Base-by-base conservation (phyloP, 306 rosid genomes). In the Trifolium dubium region DNA sequence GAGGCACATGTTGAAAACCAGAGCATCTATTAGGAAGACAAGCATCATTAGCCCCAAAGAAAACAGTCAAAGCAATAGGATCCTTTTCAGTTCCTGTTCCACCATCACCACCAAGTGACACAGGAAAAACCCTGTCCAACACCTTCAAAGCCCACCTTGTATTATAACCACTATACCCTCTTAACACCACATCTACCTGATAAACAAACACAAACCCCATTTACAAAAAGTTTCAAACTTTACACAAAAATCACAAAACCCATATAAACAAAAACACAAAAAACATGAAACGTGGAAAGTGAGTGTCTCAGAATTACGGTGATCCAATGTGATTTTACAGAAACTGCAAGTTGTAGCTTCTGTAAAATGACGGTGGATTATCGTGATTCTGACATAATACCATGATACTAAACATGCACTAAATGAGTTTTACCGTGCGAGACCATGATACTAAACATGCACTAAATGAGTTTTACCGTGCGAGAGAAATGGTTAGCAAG, bases 21-120 rank as follows among this genome's bases (percentile, higher is more conserved):
- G 87, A 85, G 81, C 55, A 82, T 71, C 96, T 75, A 67, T 87
- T 82, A 0, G 93, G 89, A 74, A 93, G 92, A 47, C 87, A 77
- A 39, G 97, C 98, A 41, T 93, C 98, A 69, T 93, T 93, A 13
- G 98, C 98, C 46, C 98, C 98, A 62, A 93, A 93, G 87, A 93
- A 93, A 44, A 93, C 84, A 0, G 90, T 90, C 80, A 89, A 67
- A 6, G 90, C 93, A 44, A 85, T 8, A 5, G 95, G 95, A 12
- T 64, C n/a, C n/a, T n/a, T n/a, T n/a, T n/a, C 84, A 15, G 56
- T 35, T 47, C 0, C 81, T 12, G 29, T 44, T 44, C 15, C 50
- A 44, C n/a, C 50, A 0, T 14, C 15, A 12, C n/a, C 50, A 1
- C 50, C 6, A 12, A 11, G 76, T 15, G 81, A 64, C 28, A 31